Conservation (phyloP, 129 eudicot genomes). For the Artemisia argyi region DNA sequence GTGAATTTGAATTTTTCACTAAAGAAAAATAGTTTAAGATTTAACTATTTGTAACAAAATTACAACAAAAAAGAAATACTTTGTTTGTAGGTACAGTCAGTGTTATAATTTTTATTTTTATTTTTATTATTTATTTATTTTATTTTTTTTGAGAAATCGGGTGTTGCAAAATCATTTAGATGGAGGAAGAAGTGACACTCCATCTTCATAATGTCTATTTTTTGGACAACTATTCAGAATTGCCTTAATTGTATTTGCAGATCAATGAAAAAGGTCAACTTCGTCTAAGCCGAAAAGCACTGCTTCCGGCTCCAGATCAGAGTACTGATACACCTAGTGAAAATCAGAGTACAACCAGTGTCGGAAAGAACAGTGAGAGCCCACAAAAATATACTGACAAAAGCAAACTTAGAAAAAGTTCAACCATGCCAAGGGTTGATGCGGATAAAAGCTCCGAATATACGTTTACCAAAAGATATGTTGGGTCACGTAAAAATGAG, state of each 20-base stretch:
- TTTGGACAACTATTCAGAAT: constrained; percentile 2
- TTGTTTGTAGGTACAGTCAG: too few species aligned
- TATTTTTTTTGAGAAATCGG: too few species aligned
- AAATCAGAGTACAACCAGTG: constrained; percentile 36
- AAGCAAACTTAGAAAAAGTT: constrained; percentile 41
- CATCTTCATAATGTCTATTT: not conserved
- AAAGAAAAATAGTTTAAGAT: not conserved
- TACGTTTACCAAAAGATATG: constrained; percentile 43
- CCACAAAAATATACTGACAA: constrained; percentile 42
- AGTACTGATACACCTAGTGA: constrained; percentile 49
- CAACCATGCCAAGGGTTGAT: constrained; percentile 36
- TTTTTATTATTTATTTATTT: too few species aligned
- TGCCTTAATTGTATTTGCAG: constrained; percentile 37
- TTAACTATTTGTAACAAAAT: too few species aligned
- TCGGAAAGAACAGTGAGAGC: constrained; percentile 42
- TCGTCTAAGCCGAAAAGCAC: constrained; percentile 88
- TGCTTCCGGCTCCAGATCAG: constrained; percentile 89
- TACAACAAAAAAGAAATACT: too few species aligned
- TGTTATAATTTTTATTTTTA: too few species aligned
- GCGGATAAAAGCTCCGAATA: constrained; percentile 30
- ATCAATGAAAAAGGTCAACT: constrained; percentile 97
- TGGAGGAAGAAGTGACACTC: too few species aligned
- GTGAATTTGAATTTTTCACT: not conserved
- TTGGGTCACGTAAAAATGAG: constrained; percentile 43
- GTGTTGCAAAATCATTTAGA: too few species aligned